Conservation (phyloP, 352 stramenopile genomes). For the Blastocystis sp. region DNA sequence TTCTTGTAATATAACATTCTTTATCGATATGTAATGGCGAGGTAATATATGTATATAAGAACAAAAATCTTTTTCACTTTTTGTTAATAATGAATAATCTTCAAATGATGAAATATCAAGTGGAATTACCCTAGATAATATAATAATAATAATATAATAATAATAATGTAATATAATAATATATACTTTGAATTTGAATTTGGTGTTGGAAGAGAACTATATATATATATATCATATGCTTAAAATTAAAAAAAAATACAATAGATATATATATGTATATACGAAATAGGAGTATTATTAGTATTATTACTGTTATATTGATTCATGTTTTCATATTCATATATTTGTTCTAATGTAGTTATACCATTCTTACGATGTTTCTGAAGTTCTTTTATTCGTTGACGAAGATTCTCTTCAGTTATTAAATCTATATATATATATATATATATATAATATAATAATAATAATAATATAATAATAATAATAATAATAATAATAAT, state of each 20-base stretch:
- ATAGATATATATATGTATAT: constrained; percentile 44
- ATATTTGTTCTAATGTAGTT: constrained; percentile 68
- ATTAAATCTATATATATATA: constrained; percentile 40
- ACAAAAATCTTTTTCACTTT: constrained; percentile 67
- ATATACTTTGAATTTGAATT: constrained; percentile 36
- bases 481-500: too few species aligned
- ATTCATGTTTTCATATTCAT: constrained; percentile 78
- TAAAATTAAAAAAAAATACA: constrained; percentile 26
- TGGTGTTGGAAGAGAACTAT: constrained; percentile 33
- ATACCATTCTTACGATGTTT: constrained; percentile 80
- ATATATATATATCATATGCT: constrained; percentile 41
- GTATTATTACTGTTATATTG: constrained; percentile 70
- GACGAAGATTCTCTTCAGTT: constrained; percentile 63
- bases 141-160: constrained; percentile 11
- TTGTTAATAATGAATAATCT: constrained; percentile 62
- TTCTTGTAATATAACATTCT: constrained; percentile 65
- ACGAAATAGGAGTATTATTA: constrained; percentile 59
- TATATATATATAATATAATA: too few species aligned
- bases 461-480: too few species aligned
- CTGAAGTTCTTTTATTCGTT: constrained; percentile 80
- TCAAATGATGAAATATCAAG: constrained; percentile 56
- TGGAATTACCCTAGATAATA: constrained; percentile 2
- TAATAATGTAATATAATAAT: constrained; percentile 7
- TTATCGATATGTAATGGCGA: constrained; percentile 77
- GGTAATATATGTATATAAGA: constrained; percentile 66